Percentiles rank a stretch among this genome's conserved stretches.
phyloP scores from a whole-genome alignment of 805 yeast genomes.

The Hagleromyces aurorensis region DNA sequence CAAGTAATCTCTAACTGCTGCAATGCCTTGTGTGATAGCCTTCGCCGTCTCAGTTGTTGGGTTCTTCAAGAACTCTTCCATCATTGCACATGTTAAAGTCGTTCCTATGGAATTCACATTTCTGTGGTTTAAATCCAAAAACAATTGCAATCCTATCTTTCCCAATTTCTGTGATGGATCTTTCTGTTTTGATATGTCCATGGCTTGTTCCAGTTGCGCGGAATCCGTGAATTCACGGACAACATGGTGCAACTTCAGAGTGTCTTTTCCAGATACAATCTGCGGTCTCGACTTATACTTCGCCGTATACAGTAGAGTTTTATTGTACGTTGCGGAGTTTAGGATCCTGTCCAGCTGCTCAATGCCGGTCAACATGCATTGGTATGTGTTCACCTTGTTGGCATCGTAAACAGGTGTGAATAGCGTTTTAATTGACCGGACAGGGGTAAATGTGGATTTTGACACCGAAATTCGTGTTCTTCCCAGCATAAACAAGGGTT shows the following conservation, averaged over 20 bases:
- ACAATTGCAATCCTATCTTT: constrained; percentile 23
- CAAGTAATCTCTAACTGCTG: constrained; percentile 11
- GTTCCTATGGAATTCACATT: constrained; percentile 19
- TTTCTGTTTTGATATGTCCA: constrained; percentile 2
- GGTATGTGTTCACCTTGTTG: constrained; percentile 7
- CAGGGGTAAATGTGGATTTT: not conserved
- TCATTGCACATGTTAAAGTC: constrained; percentile 10
- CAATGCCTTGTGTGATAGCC: constrained; percentile 13
- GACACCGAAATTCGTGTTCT: too few species aligned
- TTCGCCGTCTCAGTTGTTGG: constrained; percentile 11
- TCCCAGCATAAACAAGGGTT: too few species aligned
- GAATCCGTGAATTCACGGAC: constrained; percentile 17
- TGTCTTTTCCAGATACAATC: constrained; percentile 17
- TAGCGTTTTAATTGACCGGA: constrained; percentile 21
- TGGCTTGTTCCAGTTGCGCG: constrained; percentile 16
- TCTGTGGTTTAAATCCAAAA: constrained; percentile 15
- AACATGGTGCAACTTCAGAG: constrained; percentile 14
- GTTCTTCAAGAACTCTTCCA: constrained; percentile 14
- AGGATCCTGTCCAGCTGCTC: constrained; percentile 16
- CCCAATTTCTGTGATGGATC: constrained; percentile 15
- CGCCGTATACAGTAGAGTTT: constrained; percentile 17
- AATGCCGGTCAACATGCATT: constrained; percentile 14
- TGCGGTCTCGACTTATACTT: constrained; percentile 21
- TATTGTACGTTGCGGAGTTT: constrained; percentile 17
- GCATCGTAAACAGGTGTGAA: constrained; percentile 22